Percentiles rank a stretch among this genome's conserved stretches.
phyloP scores from a whole-genome alignment of 2,329 filamentous ascomycete genomes.

The Clathrospora elynae region DNA sequence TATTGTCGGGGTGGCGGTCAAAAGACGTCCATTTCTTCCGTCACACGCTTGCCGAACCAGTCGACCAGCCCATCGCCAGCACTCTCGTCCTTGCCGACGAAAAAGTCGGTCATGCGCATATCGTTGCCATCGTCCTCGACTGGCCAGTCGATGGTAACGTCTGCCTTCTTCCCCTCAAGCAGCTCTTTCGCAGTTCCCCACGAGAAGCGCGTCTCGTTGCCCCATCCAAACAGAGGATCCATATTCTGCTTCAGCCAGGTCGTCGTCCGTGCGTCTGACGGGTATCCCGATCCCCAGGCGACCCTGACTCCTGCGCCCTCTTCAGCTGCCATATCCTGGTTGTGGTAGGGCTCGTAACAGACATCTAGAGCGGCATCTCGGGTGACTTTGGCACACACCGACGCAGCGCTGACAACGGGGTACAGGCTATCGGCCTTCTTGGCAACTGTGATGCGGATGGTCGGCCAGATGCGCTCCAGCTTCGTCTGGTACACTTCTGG shows the following conservation, averaged over 20 bases:
- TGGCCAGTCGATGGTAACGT: conserved; percentile 83
- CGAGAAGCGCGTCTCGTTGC: conserved; percentile 87
- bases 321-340: conserved; percentile 33
- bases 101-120: conserved; percentile 76
- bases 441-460: conserved; percentile 57
- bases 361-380: conserved; percentile 86
- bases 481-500: conserved; percentile 83
- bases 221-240: conserved; percentile 95
- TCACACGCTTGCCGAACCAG: conserved; percentile 81
- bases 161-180: conserved; percentile 74
- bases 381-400: conserved; percentile 95
- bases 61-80: conserved; percentile 70
- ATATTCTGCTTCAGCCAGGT: conserved; percentile 84
- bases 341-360: conserved; percentile 64
- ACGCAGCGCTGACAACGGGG: conserved; percentile 90
- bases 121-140: conserved; percentile 72
- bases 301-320: conserved; percentile 46
- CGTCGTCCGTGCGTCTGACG: conserved; percentile 80
- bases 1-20: conserved; percentile 43
- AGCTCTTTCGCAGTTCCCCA: conserved; percentile 96
- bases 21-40: conserved; percentile 74
- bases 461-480: conserved; percentile 83
- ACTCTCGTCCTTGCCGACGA: conserved; percentile 56
- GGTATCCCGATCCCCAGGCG: conserved; percentile 91
- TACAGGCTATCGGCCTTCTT: conserved; percentile 90